Evolutionary conservation across 768 basidiomycete genomes (phyloP).

Genomic region (Auriscalpium vulgare): DNA sequence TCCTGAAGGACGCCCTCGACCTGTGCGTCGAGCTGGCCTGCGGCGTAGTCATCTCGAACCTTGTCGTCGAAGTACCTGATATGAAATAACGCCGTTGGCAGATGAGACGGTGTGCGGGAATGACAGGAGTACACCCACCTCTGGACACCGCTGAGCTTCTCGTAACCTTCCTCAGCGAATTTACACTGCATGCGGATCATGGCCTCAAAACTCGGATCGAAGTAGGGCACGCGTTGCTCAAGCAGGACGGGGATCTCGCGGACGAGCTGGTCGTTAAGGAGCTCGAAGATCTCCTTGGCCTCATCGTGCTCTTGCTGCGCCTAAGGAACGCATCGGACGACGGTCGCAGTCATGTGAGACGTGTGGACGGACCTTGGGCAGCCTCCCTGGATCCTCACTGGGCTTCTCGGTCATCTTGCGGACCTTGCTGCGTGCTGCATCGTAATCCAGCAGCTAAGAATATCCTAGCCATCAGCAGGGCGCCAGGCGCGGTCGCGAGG

Average conservation of each 20-base stretch:
- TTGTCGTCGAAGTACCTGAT: slow-evolving; percentile 79
- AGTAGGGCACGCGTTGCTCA: slow-evolving; percentile 94
- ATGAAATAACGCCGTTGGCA: background rate
- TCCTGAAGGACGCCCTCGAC: slow-evolving; percentile 96
- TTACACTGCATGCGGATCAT: slow-evolving; percentile 98
- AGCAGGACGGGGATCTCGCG: slow-evolving; percentile 85
- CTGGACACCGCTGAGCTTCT: slow-evolving; percentile 92
- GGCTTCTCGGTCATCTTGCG: slow-evolving; percentile 90
- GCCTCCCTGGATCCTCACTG: slow-evolving; percentile 84
- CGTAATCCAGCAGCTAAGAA: slow-evolving; percentile 85
- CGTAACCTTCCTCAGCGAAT: slow-evolving; percentile 97
- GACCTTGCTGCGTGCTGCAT: slow-evolving; percentile 82
- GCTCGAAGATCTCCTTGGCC: slow-evolving; percentile 86
- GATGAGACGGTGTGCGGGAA: background rate
- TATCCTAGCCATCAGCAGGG: background rate
- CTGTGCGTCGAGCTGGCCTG: slow-evolving; percentile 92
- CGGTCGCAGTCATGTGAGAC: background rate
- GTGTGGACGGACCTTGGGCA: slow-evolving; percentile 58
- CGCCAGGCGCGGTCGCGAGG: background rate
- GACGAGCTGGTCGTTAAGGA: slow-evolving; percentile 89
- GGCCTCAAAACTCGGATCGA: slow-evolving; percentile 97
- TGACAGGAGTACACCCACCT: slow-evolving; percentile 36
- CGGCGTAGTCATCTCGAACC: slow-evolving; percentile 94
- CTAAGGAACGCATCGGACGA: slow-evolving; percentile 27
- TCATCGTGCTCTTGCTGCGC: slow-evolving; percentile 96